Conservation (phyloP, 805 yeast species). For the Candida xyloterini region DNA sequence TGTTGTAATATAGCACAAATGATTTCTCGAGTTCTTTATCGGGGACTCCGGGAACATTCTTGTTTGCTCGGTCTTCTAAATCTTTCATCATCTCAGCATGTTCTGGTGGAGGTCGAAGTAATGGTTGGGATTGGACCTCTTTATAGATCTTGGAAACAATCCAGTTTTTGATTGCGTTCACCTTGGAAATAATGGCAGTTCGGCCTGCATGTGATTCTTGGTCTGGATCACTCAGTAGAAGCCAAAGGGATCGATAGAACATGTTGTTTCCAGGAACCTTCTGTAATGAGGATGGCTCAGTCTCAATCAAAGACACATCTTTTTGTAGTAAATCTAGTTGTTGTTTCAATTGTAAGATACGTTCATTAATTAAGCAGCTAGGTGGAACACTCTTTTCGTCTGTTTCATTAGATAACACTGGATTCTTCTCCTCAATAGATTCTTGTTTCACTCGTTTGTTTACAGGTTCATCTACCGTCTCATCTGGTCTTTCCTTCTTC, state of each 20-base stretch:
- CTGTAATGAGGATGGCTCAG: background rate
- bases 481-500: background rate
- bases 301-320: background rate
- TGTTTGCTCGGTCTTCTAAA: conserved; percentile 6
- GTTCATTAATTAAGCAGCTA: background rate
- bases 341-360: conserved; percentile 1
- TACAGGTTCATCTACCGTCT: too few species aligned
- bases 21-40: conserved; percentile 6
- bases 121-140: conserved; percentile 7
- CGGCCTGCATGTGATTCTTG: conserved; percentile 24
- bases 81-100: conserved; percentile 9
- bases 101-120: conserved; percentile 10
- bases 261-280: background rate
- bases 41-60: background rate
- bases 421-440: too few species aligned
- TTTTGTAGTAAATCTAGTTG: conserved; percentile 2
- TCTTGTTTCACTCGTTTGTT: too few species aligned
- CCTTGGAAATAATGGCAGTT: conserved; percentile 27
- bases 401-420: background rate
- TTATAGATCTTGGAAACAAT: conserved; percentile 16
- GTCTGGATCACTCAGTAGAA: conserved; percentile 11
- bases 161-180: conserved; percentile 23
- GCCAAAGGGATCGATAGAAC: conserved; percentile 14
- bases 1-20: conserved; percentile 11
- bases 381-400: too few species aligned